Percentiles rank a stretch among this genome's conserved stretches.
These are phyloP conservation scores for Backusella tuberculispora DNA, from an alignment of 192 early-diverging fungal species.

Conservation along the genomic window DNA sequence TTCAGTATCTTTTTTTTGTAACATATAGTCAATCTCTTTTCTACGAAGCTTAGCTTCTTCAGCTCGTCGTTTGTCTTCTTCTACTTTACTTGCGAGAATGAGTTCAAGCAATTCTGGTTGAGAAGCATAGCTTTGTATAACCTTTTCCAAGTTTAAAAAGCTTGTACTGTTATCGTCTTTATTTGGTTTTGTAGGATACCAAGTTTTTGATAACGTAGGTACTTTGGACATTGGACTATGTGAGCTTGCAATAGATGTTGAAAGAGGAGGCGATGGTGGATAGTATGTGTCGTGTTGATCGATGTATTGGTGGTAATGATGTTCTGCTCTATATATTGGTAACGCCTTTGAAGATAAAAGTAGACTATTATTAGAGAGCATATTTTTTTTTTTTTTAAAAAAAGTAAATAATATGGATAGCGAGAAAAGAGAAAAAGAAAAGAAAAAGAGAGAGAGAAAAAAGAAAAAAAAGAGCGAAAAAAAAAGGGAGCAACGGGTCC, in stretches of 20 bases:
- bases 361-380: constrained; percentile 18
- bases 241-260: constrained; percentile 3
- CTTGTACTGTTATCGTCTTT: constrained; percentile 5
- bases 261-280: constrained; percentile 23
- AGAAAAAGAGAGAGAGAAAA: background rate
- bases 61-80: constrained; percentile 58
- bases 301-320: background rate
- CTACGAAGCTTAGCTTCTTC: constrained; percentile 60
- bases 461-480: background rate
- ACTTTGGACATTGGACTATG: constrained; percentile 10
- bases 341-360: constrained; percentile 19
- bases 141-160: constrained; percentile 50
- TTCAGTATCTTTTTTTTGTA: constrained; percentile 27
- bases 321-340: constrained; percentile 3
- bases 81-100: constrained; percentile 59
- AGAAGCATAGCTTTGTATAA: constrained; percentile 49
- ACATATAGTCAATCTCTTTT: constrained; percentile 52
- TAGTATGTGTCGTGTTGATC: constrained; percentile 13
- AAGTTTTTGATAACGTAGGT: background rate
- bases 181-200: background rate
- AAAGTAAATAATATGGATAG: background rate
- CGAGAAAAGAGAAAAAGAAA: background rate
- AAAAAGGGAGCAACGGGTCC: constrained; percentile 25
- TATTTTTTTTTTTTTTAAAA: background rate
- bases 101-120: constrained; percentile 60